Evolutionary conservation across 1,284 basidiomycete species (phyloP), one percentile per base, ranked within the genome.

Genomic region (Cryptococcus sp.): DNA sequence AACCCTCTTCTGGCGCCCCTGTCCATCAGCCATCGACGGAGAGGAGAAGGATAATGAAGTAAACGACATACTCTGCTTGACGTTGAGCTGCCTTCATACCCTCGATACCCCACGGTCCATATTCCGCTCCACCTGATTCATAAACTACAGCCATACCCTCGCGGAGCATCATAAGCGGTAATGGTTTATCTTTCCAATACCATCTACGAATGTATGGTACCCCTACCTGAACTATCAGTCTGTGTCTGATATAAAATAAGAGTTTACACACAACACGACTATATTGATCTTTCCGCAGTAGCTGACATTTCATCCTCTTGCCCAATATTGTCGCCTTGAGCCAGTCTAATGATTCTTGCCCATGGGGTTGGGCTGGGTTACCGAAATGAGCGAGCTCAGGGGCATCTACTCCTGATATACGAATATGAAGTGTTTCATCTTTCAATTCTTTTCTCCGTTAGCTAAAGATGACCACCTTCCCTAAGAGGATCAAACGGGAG

Each of bases 341-440:
- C 85, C 87, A 91, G 0, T 77, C 78, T 7, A 88, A 71, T 43
- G 85, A 84, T 64, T 92, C 89, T 31, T 76, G 72, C 0, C 84
- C 76, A 56, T 84, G 84, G 0, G 84, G 83, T 66, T 93, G 91
- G 0, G 81, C 81, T 2, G 83, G 81, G 48, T 83, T 82, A 19
- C 90, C 90, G 59, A 90, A 93, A 69, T 93, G 87, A 0, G 83
- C 78, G 11, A 77, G 81, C 78, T 94, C 91, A 0, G 91, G 91
- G 1, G 91, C 91, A 69, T 96, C 91, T 10, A 91, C 83, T 0
- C 88, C 91, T 9, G 87, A 87, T 45, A 94, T 82, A 22, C 91
- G 83, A 43, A 96, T 84, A 62, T 86, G 85, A 18, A 94, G 78
- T 0, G 90, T 93, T 61, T 88, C 76, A 56, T 85, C 81, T 66